Conservation (phyloP, 345 rosid genomes). For the Salix viminalis region DNA sequence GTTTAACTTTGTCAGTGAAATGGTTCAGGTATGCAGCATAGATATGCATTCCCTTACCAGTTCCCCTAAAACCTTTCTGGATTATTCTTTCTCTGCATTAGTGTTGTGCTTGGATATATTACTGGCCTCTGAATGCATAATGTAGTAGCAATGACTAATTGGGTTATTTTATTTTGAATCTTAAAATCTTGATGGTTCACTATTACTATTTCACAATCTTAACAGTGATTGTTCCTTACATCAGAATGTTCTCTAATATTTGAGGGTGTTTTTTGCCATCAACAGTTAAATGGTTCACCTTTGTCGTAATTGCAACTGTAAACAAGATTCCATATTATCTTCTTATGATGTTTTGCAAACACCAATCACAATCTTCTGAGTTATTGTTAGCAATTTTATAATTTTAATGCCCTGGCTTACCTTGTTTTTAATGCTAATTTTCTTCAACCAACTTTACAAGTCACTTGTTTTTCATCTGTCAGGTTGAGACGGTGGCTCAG, state of each 20-base stretch:
- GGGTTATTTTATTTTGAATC: neutral
- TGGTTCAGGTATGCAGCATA: conserved; percentile 82
- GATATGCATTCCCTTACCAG: neutral
- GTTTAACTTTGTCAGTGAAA: conserved; percentile 84
- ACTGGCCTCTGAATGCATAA: neutral
- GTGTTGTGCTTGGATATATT: neutral
- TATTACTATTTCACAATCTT: neutral
- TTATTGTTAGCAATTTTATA: neutral
- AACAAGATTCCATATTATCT: neutral
- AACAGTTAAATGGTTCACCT: neutral
- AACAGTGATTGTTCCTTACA: neutral
- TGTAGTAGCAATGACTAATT: neutral
- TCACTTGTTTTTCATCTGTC: conserved; percentile 9
- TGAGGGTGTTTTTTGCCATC: neutral
- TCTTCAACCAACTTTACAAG: neutral
- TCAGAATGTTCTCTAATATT: neutral
- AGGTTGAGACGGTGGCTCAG: conserved; percentile 99
- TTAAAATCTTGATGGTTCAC: neutral
- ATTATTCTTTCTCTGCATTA: neutral
- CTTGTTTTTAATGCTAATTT: neutral
- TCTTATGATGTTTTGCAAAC: neutral
- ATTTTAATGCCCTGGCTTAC: neutral
- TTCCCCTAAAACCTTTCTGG: neutral
- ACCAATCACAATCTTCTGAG: neutral
- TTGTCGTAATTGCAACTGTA: conserved; percentile 1